Percentiles rank a stretch among this genome's conserved stretches.
Conservation (phyloP, 768 basidiomycete species). For the Rhodotorula toruloides region DNA sequence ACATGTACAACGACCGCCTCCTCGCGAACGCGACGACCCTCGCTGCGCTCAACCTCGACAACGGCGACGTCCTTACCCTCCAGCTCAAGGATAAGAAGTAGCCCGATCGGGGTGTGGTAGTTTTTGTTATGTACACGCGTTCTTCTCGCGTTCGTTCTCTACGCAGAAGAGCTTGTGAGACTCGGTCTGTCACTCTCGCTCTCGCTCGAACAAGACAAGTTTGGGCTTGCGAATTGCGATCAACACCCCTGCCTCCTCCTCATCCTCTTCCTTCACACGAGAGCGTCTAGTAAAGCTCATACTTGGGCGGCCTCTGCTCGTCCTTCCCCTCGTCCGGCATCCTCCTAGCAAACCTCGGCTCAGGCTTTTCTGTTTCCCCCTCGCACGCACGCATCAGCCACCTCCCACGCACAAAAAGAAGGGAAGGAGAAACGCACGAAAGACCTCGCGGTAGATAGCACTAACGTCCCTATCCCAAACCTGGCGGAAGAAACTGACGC, state of each 20-base stretch:
- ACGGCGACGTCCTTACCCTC: conserved; percentile 22
- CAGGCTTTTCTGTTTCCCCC: too few species aligned
- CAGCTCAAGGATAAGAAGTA: conserved; percentile 39
- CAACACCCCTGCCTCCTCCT: too few species aligned
- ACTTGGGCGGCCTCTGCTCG: conserved; percentile 8
- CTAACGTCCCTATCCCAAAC: conserved; percentile 57
- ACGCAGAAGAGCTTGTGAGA: too few species aligned
- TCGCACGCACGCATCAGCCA: neutral
- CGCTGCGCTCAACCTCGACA: conserved; percentile 39
- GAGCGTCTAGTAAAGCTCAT: neutral
- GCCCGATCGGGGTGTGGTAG: neutral
- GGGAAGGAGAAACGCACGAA: conserved; percentile 55
- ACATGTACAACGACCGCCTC: conserved; percentile 31
- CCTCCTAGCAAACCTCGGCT: conserved; percentile 3
- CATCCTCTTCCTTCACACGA: neutral
- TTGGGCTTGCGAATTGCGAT: neutral
- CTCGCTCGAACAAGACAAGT: too few species aligned
- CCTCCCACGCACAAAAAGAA: neutral
- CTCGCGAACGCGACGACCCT: conserved; percentile 38
- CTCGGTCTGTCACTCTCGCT: too few species aligned
- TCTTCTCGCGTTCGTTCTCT: neutral
- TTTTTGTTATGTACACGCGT: neutral
- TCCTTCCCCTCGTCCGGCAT: neutral
- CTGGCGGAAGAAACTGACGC: conserved; percentile 76
- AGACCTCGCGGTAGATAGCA: conserved; percentile 60